Evolutionary conservation across 345 rosid species (phyloP).

Genomic region (Pistacia vera): DNA sequence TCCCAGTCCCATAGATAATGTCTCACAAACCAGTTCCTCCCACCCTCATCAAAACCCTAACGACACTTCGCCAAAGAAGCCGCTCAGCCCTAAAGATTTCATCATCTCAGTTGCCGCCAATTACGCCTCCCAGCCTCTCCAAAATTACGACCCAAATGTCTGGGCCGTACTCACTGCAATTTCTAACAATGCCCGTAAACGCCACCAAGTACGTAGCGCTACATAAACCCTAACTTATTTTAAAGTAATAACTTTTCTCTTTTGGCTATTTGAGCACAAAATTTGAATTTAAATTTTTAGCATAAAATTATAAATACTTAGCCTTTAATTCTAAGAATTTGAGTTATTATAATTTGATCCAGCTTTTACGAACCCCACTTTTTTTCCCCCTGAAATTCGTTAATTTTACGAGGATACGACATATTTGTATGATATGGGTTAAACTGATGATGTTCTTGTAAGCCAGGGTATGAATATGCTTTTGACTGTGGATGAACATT

Average conservation of each 20-base stretch:
- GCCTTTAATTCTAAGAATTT: too few relatives aligned
- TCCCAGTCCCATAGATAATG: constrained; percentile 23
- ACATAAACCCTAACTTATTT: constrained; percentile 16
- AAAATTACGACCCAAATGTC: constrained; percentile 60
- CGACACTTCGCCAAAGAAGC: constrained; percentile 33
- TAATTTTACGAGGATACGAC: not conserved
- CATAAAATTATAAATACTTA: too few relatives aligned
- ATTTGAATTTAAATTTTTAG: too few relatives aligned
- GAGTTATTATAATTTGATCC: too few relatives aligned
- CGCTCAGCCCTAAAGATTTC: constrained; percentile 47
- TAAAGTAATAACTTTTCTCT: too few relatives aligned
- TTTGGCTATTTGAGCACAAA: too few relatives aligned
- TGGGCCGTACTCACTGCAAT: constrained; percentile 97
- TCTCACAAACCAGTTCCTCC: constrained; percentile 32
- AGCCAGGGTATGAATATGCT: constrained; percentile 76
- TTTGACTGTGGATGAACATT: constrained; percentile 71
- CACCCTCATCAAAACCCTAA: constrained; percentile 28
- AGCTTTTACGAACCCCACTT: too few relatives aligned
- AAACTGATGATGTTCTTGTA: constrained; percentile 14
- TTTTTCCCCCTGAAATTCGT: too few relatives aligned
- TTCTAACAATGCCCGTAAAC: constrained; percentile 74
- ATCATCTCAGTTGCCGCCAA: constrained; percentile 62
- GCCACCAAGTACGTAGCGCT: constrained; percentile 55
- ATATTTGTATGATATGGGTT: not conserved
- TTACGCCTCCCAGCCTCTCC: constrained; percentile 70